Percentiles rank a stretch among this genome's conserved stretches.
Conservation (phyloP, 805 yeast genomes). For the Wickerhamiella parazyma region DNA sequence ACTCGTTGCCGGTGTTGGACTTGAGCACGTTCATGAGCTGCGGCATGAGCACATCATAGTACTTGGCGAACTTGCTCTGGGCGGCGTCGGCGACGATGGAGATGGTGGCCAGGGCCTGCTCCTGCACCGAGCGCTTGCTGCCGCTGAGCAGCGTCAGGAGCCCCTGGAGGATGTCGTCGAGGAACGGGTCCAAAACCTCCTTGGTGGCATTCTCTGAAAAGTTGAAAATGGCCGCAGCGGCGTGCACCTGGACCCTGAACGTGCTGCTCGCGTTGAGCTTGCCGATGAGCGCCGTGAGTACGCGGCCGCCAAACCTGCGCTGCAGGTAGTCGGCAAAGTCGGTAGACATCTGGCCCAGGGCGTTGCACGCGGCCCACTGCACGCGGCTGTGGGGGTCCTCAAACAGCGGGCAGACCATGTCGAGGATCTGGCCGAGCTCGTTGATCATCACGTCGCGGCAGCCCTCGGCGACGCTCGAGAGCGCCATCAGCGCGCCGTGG, state of each 20-base stretch:
- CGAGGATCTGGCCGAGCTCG: constrained; percentile 70
- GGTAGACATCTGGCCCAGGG: constrained; percentile 91
- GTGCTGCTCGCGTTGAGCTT: constrained; percentile 52
- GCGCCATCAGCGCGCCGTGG: constrained; percentile 93
- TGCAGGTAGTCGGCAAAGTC: constrained; percentile 89
- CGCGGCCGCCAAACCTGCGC: constrained; percentile 59
- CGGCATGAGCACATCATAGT: constrained; percentile 92
- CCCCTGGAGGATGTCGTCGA: constrained; percentile 66
- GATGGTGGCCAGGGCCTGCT: constrained; percentile 90
- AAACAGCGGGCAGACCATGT: constrained; percentile 73
- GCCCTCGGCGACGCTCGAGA: constrained; percentile 95
- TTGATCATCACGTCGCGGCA: constrained; percentile 76
- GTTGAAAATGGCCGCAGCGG: constrained; percentile 95
- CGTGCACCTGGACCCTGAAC: constrained; percentile 91
- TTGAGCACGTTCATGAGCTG: constrained; percentile 63
- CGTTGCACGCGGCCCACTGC: constrained; percentile 94
- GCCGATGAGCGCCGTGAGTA: constrained; percentile 79
- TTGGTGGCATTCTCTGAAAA: constrained; percentile 85
- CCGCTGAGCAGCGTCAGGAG: constrained; percentile 64
- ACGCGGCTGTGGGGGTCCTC: constrained; percentile 85
- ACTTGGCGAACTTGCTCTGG: constrained; percentile 71
- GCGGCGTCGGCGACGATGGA: constrained; percentile 95
- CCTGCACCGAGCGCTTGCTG: constrained; percentile 88
- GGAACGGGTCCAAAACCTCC: constrained; percentile 80
- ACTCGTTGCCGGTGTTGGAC: constrained; percentile 65